These are phyloP conservation scores for Zasmidium citrigriseum DNA, from an alignment of 2,329 filamentous ascomycete genomes.

Conservation along the genomic window DNA sequence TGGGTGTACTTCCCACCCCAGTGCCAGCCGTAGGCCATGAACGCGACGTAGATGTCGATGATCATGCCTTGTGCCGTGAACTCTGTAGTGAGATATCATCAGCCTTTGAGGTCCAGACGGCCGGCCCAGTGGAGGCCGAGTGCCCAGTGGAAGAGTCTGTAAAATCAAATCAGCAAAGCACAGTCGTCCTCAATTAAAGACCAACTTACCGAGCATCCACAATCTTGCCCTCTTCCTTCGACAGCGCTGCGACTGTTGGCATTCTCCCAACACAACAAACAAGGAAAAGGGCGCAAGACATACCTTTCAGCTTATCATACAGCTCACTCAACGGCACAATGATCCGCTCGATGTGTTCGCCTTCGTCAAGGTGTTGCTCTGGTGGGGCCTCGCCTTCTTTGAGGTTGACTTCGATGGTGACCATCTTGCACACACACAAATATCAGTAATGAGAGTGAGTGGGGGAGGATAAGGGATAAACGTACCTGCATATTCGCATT, in stretches of 20 bases:
- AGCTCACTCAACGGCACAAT: slow-evolving; percentile 59
- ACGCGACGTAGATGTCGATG: slow-evolving; percentile 35
- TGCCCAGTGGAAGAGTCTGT: slow-evolving; percentile 64
- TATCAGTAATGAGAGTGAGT: too few relatives aligned
- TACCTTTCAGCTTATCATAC: slow-evolving; percentile 55
- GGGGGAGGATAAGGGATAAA: not conserved
- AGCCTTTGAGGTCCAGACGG: slow-evolving; percentile 32
- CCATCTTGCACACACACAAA: slow-evolving; percentile 42
- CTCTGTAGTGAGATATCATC: slow-evolving; percentile 26
- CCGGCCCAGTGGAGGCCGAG: slow-evolving; percentile 54
- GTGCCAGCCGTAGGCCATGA: slow-evolving; percentile 34
- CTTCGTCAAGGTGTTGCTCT: slow-evolving; percentile 61
- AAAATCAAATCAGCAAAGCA: not conserved
- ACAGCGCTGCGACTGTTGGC: slow-evolving; percentile 32
- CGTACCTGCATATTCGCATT: slow-evolving; percentile 59
- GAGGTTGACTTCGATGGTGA: slow-evolving; percentile 60
- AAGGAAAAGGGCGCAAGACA: not conserved
- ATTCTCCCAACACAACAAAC: slow-evolving; percentile 10
- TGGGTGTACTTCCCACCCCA: slow-evolving; percentile 8
- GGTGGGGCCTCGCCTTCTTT: slow-evolving; percentile 53
- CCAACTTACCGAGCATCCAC: slow-evolving; percentile 50
- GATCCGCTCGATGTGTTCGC: slow-evolving; percentile 63
- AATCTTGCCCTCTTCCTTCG: slow-evolving; percentile 51
- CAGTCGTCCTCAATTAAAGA: not conserved
- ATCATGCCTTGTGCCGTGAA: slow-evolving; percentile 31